phyloP scores from a whole-genome alignment of 495 filamentous ascomycete species.

The Aspergillus sparsus region DNA sequence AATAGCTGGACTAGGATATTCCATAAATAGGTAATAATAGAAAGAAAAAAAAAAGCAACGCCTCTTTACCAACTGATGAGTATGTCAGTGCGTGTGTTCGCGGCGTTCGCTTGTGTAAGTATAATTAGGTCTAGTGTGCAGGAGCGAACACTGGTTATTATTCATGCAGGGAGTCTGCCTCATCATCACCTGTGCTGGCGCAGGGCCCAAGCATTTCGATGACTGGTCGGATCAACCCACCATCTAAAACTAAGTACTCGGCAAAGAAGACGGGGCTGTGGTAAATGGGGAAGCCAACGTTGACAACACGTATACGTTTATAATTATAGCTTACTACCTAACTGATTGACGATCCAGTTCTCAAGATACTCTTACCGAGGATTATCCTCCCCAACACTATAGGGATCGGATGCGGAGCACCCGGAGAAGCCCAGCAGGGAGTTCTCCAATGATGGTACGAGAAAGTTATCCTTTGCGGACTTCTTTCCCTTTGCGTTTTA shows the following conservation, averaged over 20 bases:
- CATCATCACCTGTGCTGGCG: not conserved
- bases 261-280: slow-evolving; percentile 2
- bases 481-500: not conserved
- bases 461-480: not conserved
- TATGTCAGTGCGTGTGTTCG: too few species aligned
- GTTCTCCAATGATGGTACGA: not conserved
- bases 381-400: not conserved
- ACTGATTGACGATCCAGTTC: slow-evolving; percentile 9
- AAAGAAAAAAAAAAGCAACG: too few species aligned
- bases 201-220: slow-evolving; percentile 3
- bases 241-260: not conserved
- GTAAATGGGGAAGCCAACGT: slow-evolving; percentile 16
- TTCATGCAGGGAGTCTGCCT: not conserved
- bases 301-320: slow-evolving; percentile 17
- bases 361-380: not conserved
- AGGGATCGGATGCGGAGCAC: not conserved
- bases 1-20: too few species aligned
- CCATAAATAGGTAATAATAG: too few species aligned
- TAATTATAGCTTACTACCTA: not conserved
- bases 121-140: not conserved
- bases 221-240: not conserved
- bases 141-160: not conserved
- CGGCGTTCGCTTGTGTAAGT: too few species aligned
- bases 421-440: not conserved
- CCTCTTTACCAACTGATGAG: too few species aligned